Base-by-base conservation (phyloP, 805 yeast genomes). In the Blastobotrys terrestris region DNA sequence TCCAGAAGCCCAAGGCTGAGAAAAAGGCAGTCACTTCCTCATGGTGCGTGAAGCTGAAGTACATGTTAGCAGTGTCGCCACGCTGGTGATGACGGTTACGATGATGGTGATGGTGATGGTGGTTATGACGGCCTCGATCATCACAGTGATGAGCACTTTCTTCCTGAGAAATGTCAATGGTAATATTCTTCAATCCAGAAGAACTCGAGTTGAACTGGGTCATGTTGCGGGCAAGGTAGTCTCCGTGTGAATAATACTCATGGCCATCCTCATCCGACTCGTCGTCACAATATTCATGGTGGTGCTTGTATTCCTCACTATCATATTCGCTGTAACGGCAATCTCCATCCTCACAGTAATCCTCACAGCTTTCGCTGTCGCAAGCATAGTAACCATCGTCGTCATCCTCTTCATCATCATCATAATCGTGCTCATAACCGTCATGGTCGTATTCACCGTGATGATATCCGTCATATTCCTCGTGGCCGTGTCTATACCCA, bases 21-120 rank as follows among this genome's bases (percentile, higher is more conserved):
- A 47, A 16, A 2, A 35, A 13, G 16, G 50, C 40, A 4, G 42
- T n/a, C 4, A 47, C 19, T 16, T 16, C 18, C 18, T 16, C 44
- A 20, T 47, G 43, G 19, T 47, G 50, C 8, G 42, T 42, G 39
- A 47, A 47, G 20, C 43, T 47, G 22, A 47, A n/a, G 11, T 18
- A n/a, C 18, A 46, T 18, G 43, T 39, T 14, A 15, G 15, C 18
- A 5, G 6, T 16, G 6, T 16, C n/a, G 18, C 6, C 43, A 4
- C 6, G 15, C n/a, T 14, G 43, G 43, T 39, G 39, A 31, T 8
- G 39, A 31, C n/a, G n/a, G n/a, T 11, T 26, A 6, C 11, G 35
- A 11, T 26, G 35, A 5, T 26, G 35, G 8, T 26, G 35, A 11
- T 26, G 35, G 35, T 26, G 35, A 11, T 26, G 35, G 35, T 26